Evolutionary conservation across 768 basidiomycete species (phyloP).

Genomic region (Podaxis carcinomalis): DNA sequence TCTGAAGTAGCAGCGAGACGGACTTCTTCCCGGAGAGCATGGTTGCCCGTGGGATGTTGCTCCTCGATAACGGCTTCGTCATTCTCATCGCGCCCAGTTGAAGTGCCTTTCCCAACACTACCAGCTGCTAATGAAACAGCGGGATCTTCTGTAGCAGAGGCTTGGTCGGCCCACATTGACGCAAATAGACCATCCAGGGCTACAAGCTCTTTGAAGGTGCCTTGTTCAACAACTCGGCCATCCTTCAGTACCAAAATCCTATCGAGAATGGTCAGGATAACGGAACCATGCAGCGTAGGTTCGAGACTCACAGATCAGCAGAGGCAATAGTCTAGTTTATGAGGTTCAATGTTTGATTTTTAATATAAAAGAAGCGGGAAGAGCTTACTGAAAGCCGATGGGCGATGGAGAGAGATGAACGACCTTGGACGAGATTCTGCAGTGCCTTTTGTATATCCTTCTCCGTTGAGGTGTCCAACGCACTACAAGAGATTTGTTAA

Average conservation of each 20-base stretch:
- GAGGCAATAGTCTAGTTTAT: constrained; percentile 46
- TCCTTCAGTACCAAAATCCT: constrained; percentile 91
- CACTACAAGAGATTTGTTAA: constrained; percentile 34
- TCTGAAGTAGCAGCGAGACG: constrained; percentile 3
- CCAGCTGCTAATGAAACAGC: constrained; percentile 30
- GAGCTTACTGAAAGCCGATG: constrained; percentile 71
- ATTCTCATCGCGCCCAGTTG: constrained; percentile 7
- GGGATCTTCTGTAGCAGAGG: constrained; percentile 57
- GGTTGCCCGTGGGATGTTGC: background rate
- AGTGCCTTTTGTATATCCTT: constrained; percentile 86
- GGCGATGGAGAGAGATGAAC: constrained; percentile 75
- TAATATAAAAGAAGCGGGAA: background rate
- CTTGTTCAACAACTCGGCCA: constrained; percentile 82
- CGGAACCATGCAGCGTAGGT: background rate
- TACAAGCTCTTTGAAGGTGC: constrained; percentile 74
- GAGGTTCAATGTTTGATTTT: constrained; percentile 14
- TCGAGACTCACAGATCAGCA: constrained; percentile 49
- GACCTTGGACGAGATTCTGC: constrained; percentile 70
- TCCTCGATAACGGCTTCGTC: background rate
- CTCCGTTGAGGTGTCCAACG: constrained; percentile 87
- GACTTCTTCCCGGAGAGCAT: background rate
- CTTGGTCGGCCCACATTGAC: constrained; percentile 86
- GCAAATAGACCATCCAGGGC: constrained; percentile 71
- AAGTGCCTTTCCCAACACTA: constrained; percentile 33
- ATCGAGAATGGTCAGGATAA: constrained; percentile 3